Percentiles rank a stretch among this genome's conserved stretches.
Conservation (phyloP, 371 early-diverging fungal genomes). For the Mucor piriformis region DNA sequence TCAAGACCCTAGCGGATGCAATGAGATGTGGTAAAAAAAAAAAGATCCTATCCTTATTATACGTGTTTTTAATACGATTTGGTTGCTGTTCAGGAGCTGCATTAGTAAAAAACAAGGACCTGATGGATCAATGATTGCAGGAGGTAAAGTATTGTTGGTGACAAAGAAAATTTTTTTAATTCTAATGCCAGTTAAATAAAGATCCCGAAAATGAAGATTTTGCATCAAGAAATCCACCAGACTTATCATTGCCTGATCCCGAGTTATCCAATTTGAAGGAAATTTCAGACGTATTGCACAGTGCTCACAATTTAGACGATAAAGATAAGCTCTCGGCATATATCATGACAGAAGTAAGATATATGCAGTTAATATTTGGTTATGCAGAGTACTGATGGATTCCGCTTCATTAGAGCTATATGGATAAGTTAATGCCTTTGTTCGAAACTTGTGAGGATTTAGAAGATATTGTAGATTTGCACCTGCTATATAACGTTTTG, state of each 20-base stretch:
- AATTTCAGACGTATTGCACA: slow-evolving; percentile 56
- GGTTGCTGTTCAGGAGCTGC: slow-evolving; percentile 1
- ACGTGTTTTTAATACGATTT: background rate
- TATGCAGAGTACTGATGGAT: too few species aligned
- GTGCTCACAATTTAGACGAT: slow-evolving; percentile 47
- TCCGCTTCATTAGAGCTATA: slow-evolving; percentile 56
- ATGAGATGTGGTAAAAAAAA: slow-evolving; percentile 73
- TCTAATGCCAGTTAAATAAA: background rate
- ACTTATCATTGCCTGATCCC: slow-evolving; percentile 57
- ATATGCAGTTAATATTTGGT: background rate
- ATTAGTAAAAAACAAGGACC: slow-evolving; percentile 19
- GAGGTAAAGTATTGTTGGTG: background rate
- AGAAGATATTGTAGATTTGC: slow-evolving; percentile 74
- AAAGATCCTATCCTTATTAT: background rate
- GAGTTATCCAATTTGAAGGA: slow-evolving; percentile 66
- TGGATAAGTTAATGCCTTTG: slow-evolving; percentile 71
- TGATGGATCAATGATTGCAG: slow-evolving; percentile 6
- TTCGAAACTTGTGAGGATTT: slow-evolving; percentile 85
- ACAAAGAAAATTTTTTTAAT: background rate
- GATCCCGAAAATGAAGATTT: slow-evolving; percentile 5
- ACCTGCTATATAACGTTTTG: slow-evolving; percentile 71
- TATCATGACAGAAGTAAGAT: slow-evolving; percentile 51
- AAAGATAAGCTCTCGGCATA: slow-evolving; percentile 55
- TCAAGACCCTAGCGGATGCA: slow-evolving; percentile 83
- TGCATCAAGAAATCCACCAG: slow-evolving; percentile 3